These are phyloP conservation scores for Nepenthes alata DNA, from an alignment of 179 eudicot genomes.

Conservation along the genomic window DNA sequence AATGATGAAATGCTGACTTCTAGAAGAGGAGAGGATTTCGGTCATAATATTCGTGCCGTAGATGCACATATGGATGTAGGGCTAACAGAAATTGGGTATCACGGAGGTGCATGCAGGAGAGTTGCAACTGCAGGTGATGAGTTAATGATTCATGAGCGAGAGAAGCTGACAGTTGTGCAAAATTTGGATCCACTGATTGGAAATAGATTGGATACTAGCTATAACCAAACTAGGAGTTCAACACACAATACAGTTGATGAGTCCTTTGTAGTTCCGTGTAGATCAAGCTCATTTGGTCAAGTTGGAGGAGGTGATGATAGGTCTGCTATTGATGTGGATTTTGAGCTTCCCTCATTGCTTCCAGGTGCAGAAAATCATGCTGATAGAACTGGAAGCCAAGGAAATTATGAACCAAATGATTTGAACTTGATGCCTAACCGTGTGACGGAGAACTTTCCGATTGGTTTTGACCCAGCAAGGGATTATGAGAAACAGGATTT, in stretches of 20 bases:
- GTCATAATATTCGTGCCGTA: slow-evolving; percentile 6
- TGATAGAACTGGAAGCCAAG: slow-evolving; percentile 14
- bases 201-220: slow-evolving; percentile 26
- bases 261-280: slow-evolving; percentile 50
- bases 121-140: slow-evolving; percentile 27
- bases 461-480: slow-evolving; percentile 48
- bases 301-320: slow-evolving; percentile 35
- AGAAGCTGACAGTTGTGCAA: slow-evolving; percentile 22
- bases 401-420: slow-evolving; percentile 59
- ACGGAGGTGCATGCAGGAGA: slow-evolving; percentile 28
- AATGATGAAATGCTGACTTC: slow-evolving; percentile 32
- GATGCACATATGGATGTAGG: slow-evolving; percentile 26
- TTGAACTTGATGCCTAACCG: slow-evolving; percentile 75
- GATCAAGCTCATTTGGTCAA: slow-evolving; percentile 51
- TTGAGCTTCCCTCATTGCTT: slow-evolving; percentile 38
- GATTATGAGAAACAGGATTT: slow-evolving; percentile 62
- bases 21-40: slow-evolving; percentile 19
- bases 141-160: slow-evolving; percentile 33
- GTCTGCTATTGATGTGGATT: slow-evolving; percentile 42
- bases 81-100: slow-evolving; percentile 35
- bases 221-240: slow-evolving; percentile 20
- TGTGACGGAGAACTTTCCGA: slow-evolving; percentile 25
- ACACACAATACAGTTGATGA: slow-evolving; percentile 43
- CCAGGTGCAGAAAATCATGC: slow-evolving; percentile 25
- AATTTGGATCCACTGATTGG: slow-evolving; percentile 41